A percentile compares a stretch with the other conserved stretches of the same genome.
Evolutionary conservation across 805 yeast species (phyloP).

Genomic region (Metschnikowia drakensbergensis): DNA sequence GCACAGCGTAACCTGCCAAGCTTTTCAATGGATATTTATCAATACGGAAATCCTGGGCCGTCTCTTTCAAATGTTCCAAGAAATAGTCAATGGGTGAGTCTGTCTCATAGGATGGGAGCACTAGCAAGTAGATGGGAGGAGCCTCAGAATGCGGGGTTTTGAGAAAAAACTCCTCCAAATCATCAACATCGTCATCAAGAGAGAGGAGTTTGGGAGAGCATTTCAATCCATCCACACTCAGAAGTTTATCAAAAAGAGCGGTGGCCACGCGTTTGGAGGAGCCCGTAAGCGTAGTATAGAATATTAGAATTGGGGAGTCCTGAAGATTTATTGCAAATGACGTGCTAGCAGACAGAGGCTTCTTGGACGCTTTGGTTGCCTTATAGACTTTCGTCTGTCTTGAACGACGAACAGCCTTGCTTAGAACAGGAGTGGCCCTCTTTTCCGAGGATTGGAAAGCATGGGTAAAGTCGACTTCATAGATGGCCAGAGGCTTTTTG

Average conservation of each 20-base stretch:
- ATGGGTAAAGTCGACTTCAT: constrained; percentile 43
- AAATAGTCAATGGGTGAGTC: constrained; percentile 91
- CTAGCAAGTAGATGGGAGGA: constrained; percentile 61
- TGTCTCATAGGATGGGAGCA: constrained; percentile 86
- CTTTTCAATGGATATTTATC: constrained; percentile 73
- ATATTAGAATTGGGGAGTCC: constrained; percentile 59
- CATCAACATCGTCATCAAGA: constrained; percentile 77
- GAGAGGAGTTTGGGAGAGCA: constrained; percentile 54
- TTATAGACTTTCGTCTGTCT: constrained; percentile 42
- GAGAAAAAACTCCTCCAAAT: constrained; percentile 77
- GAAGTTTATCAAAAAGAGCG: constrained; percentile 40
- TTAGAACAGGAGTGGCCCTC: constrained; percentile 15
- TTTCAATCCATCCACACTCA: constrained; percentile 20
- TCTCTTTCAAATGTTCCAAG: constrained; percentile 73
- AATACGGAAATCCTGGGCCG: constrained; percentile 78
- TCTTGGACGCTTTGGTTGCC: constrained; percentile 29
- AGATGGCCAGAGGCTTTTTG: constrained; percentile 30
- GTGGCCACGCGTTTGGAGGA: constrained; percentile 69
- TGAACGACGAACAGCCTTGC: constrained; percentile 16
- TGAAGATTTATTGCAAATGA: constrained; percentile 32
- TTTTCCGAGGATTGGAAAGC: constrained; percentile 25
- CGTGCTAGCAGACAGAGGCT: constrained; percentile 38
- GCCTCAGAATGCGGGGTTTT: constrained; percentile 46
- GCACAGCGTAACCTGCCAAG: constrained; percentile 75
- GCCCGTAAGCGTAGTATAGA: constrained; percentile 86